A percentile compares a stretch with the other conserved stretches of the same genome.
Conservation (phyloP, 768 basidiomycete genomes). For the Lactifluus piperatus region DNA sequence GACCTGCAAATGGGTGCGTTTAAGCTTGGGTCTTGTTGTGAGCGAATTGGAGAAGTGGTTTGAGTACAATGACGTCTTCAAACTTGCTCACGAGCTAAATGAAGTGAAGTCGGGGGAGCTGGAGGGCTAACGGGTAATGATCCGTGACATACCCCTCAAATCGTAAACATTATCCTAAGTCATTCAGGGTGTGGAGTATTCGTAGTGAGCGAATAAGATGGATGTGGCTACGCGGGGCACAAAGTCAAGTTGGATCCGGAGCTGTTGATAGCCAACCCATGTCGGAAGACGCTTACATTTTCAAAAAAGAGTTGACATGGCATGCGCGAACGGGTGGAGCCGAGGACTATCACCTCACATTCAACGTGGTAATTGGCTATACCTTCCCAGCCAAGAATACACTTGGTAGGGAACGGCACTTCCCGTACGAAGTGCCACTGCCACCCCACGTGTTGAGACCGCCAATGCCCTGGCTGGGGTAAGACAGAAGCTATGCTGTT, state of each 20-base stretch:
- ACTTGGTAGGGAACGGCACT: no score
- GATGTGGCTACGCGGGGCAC: background rate
- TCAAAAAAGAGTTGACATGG: no score
- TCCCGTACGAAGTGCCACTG: background rate
- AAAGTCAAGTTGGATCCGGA: no score
- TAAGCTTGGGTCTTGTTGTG: background rate
- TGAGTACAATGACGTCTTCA: conserved; percentile 41
- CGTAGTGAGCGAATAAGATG: background rate
- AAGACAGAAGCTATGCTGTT: background rate
- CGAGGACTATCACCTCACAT: no score
- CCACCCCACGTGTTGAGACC: background rate
- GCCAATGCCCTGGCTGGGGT: background rate
- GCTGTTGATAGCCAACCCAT: no score
- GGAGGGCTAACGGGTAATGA: background rate
- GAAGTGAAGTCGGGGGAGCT: conserved; percentile 30
- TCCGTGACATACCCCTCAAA: background rate
- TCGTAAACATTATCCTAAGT: background rate
- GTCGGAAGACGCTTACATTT: no score
- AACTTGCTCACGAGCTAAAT: conserved; percentile 42
- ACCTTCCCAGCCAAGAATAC: background rate
- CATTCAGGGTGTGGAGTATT: background rate
- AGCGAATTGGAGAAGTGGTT: background rate
- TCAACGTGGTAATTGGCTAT: background rate
- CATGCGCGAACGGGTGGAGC: no score
- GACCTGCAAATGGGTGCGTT: conserved; percentile 35